These are phyloP conservation scores for Roridomyces roridus DNA, from an alignment of 768 basidiomycete species.

Conservation along the genomic window DNA sequence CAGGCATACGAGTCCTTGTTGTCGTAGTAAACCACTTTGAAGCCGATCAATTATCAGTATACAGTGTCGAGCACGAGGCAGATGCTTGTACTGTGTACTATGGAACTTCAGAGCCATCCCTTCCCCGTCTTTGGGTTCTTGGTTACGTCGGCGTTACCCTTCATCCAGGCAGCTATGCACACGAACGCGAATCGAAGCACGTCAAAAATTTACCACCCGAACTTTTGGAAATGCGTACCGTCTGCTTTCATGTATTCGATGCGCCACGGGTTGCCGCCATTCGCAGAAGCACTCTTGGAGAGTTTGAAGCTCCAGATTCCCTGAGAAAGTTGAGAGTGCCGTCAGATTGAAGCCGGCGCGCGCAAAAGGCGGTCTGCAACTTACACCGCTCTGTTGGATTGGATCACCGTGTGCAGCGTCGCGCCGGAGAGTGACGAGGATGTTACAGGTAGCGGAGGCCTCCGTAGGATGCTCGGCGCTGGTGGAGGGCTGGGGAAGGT, in stretches of 20 bases:
- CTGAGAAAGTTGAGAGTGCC: neutral
- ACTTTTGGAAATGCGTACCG: neutral
- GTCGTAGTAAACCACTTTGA: too few species aligned
- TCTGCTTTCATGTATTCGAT: neutral
- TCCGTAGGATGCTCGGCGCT: neutral
- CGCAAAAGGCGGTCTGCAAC: neutral
- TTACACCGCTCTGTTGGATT: neutral
- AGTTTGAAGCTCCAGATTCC: neutral
- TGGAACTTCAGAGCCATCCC: constrained; percentile 6
- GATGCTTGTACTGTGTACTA: too few species aligned
- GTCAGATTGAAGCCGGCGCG: neutral
- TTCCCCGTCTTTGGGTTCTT: neutral
- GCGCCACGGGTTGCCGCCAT: constrained; percentile 1
- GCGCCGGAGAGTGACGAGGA: neutral
- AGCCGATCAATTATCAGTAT: too few species aligned
- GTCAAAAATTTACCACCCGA: too few species aligned
- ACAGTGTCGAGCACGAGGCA: too few species aligned
- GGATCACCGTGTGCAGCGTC: neutral
- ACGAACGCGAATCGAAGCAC: too few species aligned
- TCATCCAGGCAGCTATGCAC: neutral
- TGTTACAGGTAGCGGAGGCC: neutral
- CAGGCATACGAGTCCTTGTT: too few species aligned
- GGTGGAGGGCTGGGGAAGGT: neutral
- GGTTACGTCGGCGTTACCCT: neutral
- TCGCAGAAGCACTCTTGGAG: neutral